Percentiles rank a stretch among this genome's conserved stretches.
phyloP scores from a whole-genome alignment of 2,329 filamentous ascomycete species.

The Curvularia verruculosa region DNA sequence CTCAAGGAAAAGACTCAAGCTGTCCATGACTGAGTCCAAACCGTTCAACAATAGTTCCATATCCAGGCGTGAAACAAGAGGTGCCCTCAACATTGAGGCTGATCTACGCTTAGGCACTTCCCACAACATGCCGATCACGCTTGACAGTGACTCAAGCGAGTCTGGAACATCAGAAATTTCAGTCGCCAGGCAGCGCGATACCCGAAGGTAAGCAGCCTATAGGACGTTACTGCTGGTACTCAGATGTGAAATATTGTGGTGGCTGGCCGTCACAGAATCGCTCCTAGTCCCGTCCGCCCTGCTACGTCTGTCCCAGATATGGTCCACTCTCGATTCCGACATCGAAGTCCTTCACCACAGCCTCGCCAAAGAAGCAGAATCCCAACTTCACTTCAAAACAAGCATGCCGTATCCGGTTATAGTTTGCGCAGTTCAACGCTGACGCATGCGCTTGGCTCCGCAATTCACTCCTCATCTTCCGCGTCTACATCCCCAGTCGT shows the following conservation, averaged over 20 bases:
- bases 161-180: background rate
- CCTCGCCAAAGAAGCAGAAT: background rate
- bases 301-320: background rate
- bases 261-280: background rate
- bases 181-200: background rate
- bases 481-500: background rate
- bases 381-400: background rate
- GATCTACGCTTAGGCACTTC: conserved; percentile 7
- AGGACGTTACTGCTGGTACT: background rate
- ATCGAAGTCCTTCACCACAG: background rate
- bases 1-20: background rate
- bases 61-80: background rate
- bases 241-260: background rate
- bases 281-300: background rate
- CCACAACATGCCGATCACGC: conserved; percentile 12
- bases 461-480: background rate
- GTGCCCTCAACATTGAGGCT: background rate
- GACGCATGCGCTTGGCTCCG: background rate
- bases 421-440: background rate
- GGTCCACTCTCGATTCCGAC: background rate
- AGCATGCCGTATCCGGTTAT: background rate
- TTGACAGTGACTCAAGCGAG: conserved; percentile 18
- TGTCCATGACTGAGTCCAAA: background rate
- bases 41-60: background rate
- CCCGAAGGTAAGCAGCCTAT: background rate